Conservation (phyloP, 2,329 filamentous ascomycete species). For the Trichoderma koningii region DNA sequence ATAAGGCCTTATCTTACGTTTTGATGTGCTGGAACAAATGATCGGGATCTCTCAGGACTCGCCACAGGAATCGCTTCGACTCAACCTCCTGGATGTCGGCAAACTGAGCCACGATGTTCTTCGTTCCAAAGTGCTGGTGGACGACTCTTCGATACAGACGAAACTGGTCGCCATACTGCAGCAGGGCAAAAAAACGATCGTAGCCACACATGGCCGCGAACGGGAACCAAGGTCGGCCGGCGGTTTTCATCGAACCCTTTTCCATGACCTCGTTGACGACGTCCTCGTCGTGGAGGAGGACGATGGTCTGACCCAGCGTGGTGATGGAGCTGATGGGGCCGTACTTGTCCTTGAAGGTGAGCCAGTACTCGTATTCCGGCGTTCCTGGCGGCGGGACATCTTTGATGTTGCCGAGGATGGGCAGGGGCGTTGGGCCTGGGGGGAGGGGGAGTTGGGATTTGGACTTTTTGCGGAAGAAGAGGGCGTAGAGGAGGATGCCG, state of each 20-base stretch:
- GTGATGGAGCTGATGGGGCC: constrained; percentile 23
- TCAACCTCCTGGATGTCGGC: constrained; percentile 24
- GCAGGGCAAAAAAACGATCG: constrained; percentile 18
- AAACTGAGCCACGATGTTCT: neutral
- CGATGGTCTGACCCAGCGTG: neutral
- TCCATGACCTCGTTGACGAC: constrained; percentile 1
- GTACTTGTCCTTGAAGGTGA: constrained; percentile 41
- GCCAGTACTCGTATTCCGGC: constrained; percentile 41
- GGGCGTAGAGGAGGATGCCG: neutral
- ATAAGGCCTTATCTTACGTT: constrained; percentile 19
- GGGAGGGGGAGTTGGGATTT: constrained; percentile 28
- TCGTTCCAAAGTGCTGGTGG: constrained; percentile 16
- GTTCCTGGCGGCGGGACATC: constrained; percentile 45
- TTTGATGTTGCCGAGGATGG: constrained; percentile 49
- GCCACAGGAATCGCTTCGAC: constrained; percentile 18
- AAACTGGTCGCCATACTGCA: neutral
- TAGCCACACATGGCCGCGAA: constrained; percentile 34
- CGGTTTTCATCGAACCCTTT: constrained; percentile 2
- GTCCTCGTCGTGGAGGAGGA: constrained; percentile 18
- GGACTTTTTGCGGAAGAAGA: constrained; percentile 3
- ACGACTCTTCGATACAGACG: constrained; percentile 14
- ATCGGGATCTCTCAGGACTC: constrained; percentile 7
- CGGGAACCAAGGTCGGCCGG: neutral
- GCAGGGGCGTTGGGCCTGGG: constrained; percentile 40
- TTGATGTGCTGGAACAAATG: constrained; percentile 20